Conservation (phyloP, 345 rosid species). For the Lepidium didymum region DNA sequence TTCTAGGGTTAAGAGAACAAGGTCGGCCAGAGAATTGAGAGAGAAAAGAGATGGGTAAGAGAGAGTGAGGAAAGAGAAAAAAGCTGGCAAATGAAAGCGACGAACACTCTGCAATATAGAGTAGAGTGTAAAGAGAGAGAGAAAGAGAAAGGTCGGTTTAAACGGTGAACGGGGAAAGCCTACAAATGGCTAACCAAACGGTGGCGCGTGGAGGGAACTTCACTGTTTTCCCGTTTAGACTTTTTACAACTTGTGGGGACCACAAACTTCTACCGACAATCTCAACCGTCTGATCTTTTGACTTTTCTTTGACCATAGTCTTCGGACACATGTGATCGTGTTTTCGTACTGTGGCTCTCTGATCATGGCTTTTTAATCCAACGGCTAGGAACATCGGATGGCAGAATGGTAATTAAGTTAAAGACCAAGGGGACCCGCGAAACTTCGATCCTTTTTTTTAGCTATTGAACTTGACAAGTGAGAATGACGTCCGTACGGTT, state of each 20-base stretch:
- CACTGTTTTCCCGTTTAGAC: conserved; percentile 7
- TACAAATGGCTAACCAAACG: conserved; percentile 21
- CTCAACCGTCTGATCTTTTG: conserved; percentile 9
- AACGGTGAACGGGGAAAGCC: conserved; percentile 22
- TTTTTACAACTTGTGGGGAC: conserved; percentile 1
- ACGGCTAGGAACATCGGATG: neutral
- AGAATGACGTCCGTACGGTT: conserved; percentile 21
- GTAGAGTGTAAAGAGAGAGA: conserved; percentile 18
- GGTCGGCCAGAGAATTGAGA: conserved; percentile 19
- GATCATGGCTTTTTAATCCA: neutral
- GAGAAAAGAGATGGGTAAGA: neutral
- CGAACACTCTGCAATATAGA: conserved; percentile 25
- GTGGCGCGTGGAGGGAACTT: conserved; percentile 26
- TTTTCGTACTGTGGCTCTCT: neutral
- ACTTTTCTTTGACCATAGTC: neutral
- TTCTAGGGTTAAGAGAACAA: conserved; percentile 22
- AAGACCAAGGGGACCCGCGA: conserved; percentile 1
- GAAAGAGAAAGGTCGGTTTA: conserved; percentile 13
- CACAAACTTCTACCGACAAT: neutral
- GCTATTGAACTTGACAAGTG: conserved; percentile 7
- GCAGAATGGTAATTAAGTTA: neutral
- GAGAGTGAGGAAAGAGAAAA: neutral
- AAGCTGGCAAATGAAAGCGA: conserved; percentile 30
- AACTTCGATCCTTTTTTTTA: neutral
- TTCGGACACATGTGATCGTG: neutral